Evolutionary conservation across 176 grass and related monocot genomes (phyloP).

Genomic region (Oryza punctata): DNA sequence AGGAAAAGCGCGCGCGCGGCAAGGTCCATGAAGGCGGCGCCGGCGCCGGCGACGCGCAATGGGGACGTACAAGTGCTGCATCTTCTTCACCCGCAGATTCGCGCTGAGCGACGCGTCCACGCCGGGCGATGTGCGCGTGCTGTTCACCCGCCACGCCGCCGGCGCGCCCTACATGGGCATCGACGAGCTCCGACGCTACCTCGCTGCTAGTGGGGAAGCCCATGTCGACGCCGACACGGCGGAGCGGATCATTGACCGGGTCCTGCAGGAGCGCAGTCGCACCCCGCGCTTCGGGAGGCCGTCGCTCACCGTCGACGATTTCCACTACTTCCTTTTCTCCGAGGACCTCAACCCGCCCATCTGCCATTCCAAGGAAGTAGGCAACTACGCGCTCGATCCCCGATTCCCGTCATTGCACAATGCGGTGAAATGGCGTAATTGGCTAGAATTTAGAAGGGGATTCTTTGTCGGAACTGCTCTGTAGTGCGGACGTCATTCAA

Average conservation of each 20-base stretch:
- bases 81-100: slow-evolving; percentile 87
- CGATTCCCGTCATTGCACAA: not conserved
- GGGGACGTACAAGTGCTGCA: slow-evolving; percentile 76
- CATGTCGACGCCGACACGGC: slow-evolving; percentile 30
- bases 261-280: slow-evolving; percentile 59
- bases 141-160: slow-evolving; percentile 53
- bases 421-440: not conserved
- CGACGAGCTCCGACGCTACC: slow-evolving; percentile 71
- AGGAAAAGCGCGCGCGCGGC: not conserved
- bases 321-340: slow-evolving; percentile 77
- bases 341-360: slow-evolving; percentile 77
- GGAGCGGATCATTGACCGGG: slow-evolving; percentile 59
- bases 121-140: slow-evolving; percentile 58
- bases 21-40: slow-evolving; percentile 30
- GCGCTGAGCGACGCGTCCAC: slow-evolving; percentile 57
- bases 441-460: not conserved
- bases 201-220: slow-evolving; percentile 37
- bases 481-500: not conserved
- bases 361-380: slow-evolving; percentile 42
- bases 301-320: slow-evolving; percentile 63
- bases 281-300: slow-evolving; percentile 55
- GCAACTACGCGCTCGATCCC: not conserved
- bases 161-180: slow-evolving; percentile 62
- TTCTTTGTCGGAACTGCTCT: not conserved
- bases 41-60: slow-evolving; percentile 33